Evolutionary conservation across 805 yeast genomes (phyloP), one percentile per base, ranked within the genome.

Genomic region (Sugiyamaella lignohabitans): DNA sequence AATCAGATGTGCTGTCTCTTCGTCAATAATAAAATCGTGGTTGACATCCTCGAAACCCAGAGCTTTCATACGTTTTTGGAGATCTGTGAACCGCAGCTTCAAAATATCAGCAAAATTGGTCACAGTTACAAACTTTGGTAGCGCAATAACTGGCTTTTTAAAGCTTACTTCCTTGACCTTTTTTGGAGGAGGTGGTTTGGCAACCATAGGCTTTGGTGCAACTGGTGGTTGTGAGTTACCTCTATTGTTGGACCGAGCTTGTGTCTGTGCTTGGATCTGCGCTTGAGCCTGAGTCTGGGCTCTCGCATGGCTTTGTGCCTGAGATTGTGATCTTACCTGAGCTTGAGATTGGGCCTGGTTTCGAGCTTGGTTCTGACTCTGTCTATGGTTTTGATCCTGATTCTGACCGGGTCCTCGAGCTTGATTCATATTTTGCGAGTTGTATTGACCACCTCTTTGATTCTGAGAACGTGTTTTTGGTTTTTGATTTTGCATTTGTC

Each of bases 111-210:
- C 84, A 38, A 91, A 69, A 53, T 88, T 84, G 2, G 91, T 73
- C 2, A 91, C 85, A 0, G 94, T 78, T 3, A 87, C 73, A 58
- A 83, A 88, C 6, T 84, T 75, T 1, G 97, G 96, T 24, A 91
- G 46, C 11, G 56, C 53, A 11, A 62, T 29, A 8, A 30, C 45
- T 3, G 58, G 59, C 8, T 50, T 22, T 11, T 35, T 35, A 11
- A 16, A 35, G 11, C 10, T 35, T 14, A 35, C 38, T 17, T 35
- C 38, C 11, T 35, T 35, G 5, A 35, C 18, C 11, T 35, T 35
- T 16, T n/a, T 35, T 11, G n/a, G n/a, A 27, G 32, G 8, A 27
- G 8, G 32, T 8, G 32, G 32, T 14, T 27, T 27, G 8, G 32
- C 8, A 27, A 27, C 14, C 32, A 27, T 14, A 14, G 32, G 32